Conservation (phyloP, 768 basidiomycete genomes). For the Amylocystis lapponica region DNA sequence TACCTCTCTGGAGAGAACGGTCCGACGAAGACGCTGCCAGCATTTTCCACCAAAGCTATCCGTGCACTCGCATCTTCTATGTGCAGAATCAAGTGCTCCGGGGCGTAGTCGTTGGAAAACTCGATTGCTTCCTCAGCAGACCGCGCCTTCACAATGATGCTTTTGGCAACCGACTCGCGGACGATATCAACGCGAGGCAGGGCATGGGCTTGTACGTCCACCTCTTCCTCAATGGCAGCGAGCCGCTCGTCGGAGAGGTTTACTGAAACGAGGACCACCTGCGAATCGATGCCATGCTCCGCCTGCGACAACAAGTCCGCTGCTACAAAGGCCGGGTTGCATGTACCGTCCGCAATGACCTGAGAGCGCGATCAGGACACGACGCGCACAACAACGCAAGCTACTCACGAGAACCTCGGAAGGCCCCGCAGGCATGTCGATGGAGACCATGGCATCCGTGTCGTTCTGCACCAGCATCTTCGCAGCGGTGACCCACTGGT, state of each 20-base stretch:
- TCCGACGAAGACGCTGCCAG: constrained; percentile 95
- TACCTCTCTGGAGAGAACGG: constrained; percentile 94
- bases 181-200: constrained; percentile 88
- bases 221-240: constrained; percentile 72
- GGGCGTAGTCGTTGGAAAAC: constrained; percentile 97
- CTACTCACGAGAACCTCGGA: constrained; percentile 89
- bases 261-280: constrained; percentile 89
- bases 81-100: constrained; percentile 95
- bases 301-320: constrained; percentile 97
- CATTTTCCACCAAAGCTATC: constrained; percentile 74
- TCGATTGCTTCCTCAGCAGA: constrained; percentile 69
- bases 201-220: constrained; percentile 82
- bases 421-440: constrained; percentile 99
- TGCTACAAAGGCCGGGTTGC: constrained; percentile 86
- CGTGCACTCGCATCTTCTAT: constrained; percentile 61
- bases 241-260: constrained; percentile 58
- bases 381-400: background rate
- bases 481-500: constrained; percentile 99
- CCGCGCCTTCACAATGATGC: constrained; percentile 74
- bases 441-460: constrained; percentile 91
- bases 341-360: constrained; percentile 91
- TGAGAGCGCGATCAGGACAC: constrained; percentile 25
- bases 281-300: constrained; percentile 97
- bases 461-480: constrained; percentile 99
- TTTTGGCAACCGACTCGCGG: constrained; percentile 82